phyloP scores from a whole-genome alignment of 495 filamentous ascomycete species.

The Podospora conica region DNA sequence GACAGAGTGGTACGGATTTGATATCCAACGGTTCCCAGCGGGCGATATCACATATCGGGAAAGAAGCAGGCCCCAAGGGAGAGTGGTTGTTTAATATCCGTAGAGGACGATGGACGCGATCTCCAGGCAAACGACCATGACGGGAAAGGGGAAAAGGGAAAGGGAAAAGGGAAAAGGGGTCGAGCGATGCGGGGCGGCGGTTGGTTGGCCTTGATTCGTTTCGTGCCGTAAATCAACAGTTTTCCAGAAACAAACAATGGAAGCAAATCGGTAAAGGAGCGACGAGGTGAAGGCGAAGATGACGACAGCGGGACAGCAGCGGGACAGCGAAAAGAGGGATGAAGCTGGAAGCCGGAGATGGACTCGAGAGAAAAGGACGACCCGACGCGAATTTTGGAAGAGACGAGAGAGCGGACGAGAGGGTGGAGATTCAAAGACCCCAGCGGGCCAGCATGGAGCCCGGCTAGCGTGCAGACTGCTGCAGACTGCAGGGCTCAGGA shows the following conservation, averaged over 20 bases:
- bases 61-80: background rate
- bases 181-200: background rate
- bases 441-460: background rate
- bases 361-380: background rate
- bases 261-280: background rate
- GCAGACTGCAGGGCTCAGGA: background rate
- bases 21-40: background rate
- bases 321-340: background rate
- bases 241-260: background rate
- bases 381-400: background rate
- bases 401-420: background rate
- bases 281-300: background rate
- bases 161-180: background rate
- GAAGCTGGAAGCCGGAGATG: background rate
- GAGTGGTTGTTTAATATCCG: background rate
- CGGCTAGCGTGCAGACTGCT: background rate
- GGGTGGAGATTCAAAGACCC: background rate
- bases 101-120: background rate
- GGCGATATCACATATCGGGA: background rate
- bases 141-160: background rate
- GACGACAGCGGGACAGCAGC: background rate
- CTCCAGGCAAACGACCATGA: background rate
- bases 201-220: background rate
- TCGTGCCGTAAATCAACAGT: background rate
- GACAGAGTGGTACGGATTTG: background rate